Conservation (phyloP, 1,139 yeast species). For the Zygosaccharomyces sapae region DNA sequence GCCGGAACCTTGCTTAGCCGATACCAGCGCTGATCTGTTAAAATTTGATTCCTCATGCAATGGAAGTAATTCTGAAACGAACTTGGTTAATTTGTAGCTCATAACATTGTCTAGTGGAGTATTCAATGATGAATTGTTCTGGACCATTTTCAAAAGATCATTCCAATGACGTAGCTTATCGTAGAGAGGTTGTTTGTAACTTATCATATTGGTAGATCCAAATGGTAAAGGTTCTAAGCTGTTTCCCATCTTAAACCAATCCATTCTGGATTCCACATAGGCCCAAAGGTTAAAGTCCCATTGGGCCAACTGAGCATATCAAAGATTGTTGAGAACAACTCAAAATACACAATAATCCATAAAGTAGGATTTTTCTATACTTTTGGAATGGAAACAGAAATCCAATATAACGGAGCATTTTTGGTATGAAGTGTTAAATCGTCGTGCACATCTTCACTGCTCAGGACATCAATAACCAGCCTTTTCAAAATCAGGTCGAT, state of each 20-base stretch:
- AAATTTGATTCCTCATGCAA: constrained; percentile 33
- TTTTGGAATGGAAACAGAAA: constrained; percentile 22
- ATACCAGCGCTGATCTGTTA: constrained; percentile 29
- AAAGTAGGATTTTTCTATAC: constrained; percentile 13
- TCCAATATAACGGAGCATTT: constrained; percentile 23
- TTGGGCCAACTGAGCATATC: constrained; percentile 29
- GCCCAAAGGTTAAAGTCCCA: constrained; percentile 28
- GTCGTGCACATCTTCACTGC: constrained; percentile 10
- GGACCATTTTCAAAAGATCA: constrained; percentile 20
- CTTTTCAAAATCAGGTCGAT: constrained; percentile 19
- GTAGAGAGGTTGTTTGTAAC: constrained; percentile 33
- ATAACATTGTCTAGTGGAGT: constrained; percentile 28
- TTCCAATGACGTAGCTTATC: constrained; percentile 34
- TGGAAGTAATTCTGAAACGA: constrained; percentile 32
- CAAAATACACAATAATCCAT: constrained; percentile 27
- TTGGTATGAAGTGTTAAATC: constrained; percentile 8
- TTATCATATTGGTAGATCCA: constrained; percentile 28
- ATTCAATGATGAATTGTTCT: constrained; percentile 22
- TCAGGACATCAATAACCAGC: constrained; percentile 16
- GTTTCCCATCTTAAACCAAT: constrained; percentile 29
- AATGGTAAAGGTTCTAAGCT: constrained; percentile 16
- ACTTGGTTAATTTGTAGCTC: constrained; percentile 28
- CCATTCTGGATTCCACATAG: constrained; percentile 30
- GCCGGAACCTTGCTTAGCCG: constrained; percentile 19
- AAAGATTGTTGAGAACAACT: constrained; percentile 21